Conservation (phyloP, 2,329 filamentous ascomycete species). For the Aspergillus ochraceus region DNA sequence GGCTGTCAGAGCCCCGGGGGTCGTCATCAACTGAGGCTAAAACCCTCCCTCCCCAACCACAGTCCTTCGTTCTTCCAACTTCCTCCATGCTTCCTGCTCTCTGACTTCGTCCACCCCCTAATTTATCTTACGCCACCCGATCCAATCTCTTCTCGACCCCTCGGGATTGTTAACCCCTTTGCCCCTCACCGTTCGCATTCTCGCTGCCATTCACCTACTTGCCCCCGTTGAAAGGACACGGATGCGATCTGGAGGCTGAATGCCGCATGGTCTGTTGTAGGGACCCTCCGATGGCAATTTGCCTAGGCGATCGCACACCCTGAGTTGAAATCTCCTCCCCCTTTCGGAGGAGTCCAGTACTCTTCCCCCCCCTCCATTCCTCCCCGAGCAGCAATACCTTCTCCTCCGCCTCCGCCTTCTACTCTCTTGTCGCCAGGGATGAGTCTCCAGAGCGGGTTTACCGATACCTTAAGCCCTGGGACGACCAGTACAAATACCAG, state of each 20-base stretch:
- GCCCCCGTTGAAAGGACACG: conserved; percentile 18
- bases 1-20: neutral
- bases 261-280: conserved; percentile 39
- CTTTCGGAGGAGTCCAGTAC: conserved; percentile 23
- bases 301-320: conserved; percentile 31
- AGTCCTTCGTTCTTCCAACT: too few species aligned
- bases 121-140: conserved; percentile 1
- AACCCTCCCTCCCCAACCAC: neutral
- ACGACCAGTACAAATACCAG: conserved; percentile 32
- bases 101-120: neutral
- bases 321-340: conserved; percentile 16
- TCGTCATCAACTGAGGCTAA: conserved; percentile 1
- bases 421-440: conserved; percentile 35
- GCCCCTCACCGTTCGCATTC: neutral
- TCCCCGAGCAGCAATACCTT: neutral
- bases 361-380: conserved; percentile 15
- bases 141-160: neutral
- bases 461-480: conserved; percentile 37
- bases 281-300: conserved; percentile 35
- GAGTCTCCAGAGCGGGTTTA: conserved; percentile 41
- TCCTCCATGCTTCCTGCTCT: neutral
- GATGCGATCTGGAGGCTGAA: conserved; percentile 28
- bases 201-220: neutral
- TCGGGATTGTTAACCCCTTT: neutral
- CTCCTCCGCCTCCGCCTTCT: conserved; percentile 3